Evolutionary conservation across 441 rosid genomes (phyloP), one percentile per base, ranked within the genome.

Genomic region (Populus hybrid): DNA sequence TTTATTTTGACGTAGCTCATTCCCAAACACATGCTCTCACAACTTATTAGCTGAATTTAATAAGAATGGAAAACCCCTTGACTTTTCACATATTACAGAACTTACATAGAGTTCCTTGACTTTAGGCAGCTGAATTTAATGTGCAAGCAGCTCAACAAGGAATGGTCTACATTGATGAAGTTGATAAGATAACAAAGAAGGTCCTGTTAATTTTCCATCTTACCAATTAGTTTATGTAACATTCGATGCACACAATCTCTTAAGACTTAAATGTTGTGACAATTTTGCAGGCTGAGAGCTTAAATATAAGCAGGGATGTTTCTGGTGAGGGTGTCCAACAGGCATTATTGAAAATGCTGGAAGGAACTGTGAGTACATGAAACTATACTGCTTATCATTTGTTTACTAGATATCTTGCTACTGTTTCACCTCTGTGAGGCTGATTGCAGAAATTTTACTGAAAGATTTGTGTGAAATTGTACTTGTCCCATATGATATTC

Each of bases 251-350:
- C 18, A 14, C 57, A 46, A 46, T 77, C 26, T 77, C 76, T 75
- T 77, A 73, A 78, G 73, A 75, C 57, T 76, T 76, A 72, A 67
- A 14, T 68, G 10, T 66, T 72, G 20, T 71, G 32, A 67, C 73
- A 10, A 10, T 78, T 79, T 72, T 88, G 81, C 92, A 95, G 98
- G 97, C 93, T 74, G 99, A 95, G 88, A 90, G 97, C 88, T 83
- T 93, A 80, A 91, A 95, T 86, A 83, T 95, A 78, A 93, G 95
- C 85, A 86, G 98, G 81, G 99, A 95, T 88, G 99, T 95, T 71
- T 93, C 98, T 74, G 98, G 99, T 8, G 99, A 95, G 84, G 99
- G 98, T 79, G 99, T 95, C 66, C 99, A 95, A 80, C 99, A 95
- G 79, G 98, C 96, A 66, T 87, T 95, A 74, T 84, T 95, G 84